Conservation (phyloP, 495 filamentous ascomycete species). For the Parachaetomium inaequale region DNA sequence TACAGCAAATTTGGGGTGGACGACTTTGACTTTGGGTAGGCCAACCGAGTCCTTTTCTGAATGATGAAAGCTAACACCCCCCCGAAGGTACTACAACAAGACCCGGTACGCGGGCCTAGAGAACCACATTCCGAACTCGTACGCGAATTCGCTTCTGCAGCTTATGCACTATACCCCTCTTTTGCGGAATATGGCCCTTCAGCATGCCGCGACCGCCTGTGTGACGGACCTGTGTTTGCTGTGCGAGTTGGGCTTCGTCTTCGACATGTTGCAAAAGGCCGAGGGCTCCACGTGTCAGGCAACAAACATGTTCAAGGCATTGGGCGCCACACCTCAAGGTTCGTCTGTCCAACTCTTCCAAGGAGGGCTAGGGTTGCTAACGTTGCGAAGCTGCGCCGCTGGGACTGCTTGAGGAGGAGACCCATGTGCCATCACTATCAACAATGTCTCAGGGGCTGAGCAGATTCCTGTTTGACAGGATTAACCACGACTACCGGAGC, state of each 20-base stretch:
- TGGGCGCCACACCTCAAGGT: slow-evolving; percentile 73
- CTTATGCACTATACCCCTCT: slow-evolving; percentile 85
- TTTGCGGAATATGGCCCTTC: slow-evolving; percentile 83
- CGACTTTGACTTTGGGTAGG: slow-evolving; percentile 94
- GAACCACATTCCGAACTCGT: slow-evolving; percentile 94
- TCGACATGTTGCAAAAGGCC: slow-evolving; percentile 97
- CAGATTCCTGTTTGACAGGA: slow-evolving; percentile 31
- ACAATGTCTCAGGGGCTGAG: slow-evolving; percentile 27
- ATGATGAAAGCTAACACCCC: slow-evolving; percentile 13
- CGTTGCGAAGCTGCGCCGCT: slow-evolving; percentile 54
- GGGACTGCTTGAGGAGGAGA: slow-evolving; percentile 77
- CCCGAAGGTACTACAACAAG: slow-evolving; percentile 81
- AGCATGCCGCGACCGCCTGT: slow-evolving; percentile 82
- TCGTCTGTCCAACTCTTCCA: neutral
- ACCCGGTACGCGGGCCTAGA: slow-evolving; percentile 87
- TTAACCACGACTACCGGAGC: slow-evolving; percentile 29
- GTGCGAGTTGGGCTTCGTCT: slow-evolving; percentile 92
- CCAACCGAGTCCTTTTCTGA: neutral
- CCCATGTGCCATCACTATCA: slow-evolving; percentile 34
- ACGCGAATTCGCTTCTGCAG: slow-evolving; percentile 90
- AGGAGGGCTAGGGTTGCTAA: slow-evolving; percentile 11
- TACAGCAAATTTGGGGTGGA: slow-evolving; percentile 96
- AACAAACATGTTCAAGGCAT: slow-evolving; percentile 90
- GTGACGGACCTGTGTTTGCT: slow-evolving; percentile 76
- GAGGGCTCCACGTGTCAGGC: slow-evolving; percentile 91